These are phyloP conservation scores for Xylaria multiplex DNA, from an alignment of 2,329 filamentous ascomycete species.

Conservation along the genomic window DNA sequence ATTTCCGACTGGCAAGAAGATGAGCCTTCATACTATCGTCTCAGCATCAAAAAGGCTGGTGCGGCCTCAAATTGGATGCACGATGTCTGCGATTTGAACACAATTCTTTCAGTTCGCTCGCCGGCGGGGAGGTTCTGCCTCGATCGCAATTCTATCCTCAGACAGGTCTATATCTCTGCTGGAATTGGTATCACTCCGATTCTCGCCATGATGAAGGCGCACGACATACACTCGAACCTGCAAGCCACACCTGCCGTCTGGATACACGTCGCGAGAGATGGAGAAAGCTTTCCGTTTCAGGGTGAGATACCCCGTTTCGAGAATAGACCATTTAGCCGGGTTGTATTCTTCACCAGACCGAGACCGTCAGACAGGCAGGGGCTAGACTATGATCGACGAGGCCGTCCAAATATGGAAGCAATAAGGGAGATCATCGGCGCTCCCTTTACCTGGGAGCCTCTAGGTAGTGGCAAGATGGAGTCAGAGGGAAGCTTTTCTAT, in stretches of 20 bases:
- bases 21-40: constrained; percentile 39
- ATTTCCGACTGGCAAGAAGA: constrained; percentile 41
- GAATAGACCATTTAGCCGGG: constrained; percentile 26
- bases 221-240: constrained; percentile 39
- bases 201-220: constrained; percentile 43
- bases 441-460: constrained; percentile 36
- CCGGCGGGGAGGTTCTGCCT: constrained; percentile 42
- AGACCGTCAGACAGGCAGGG: constrained; percentile 29
- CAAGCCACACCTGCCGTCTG: constrained; percentile 35
- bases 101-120: constrained; percentile 36
- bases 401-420: constrained; percentile 34
- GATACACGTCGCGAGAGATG: constrained; percentile 39
- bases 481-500: constrained; percentile 35
- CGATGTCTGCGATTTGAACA: constrained; percentile 32
- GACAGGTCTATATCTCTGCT: constrained; percentile 42
- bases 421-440: constrained; percentile 32
- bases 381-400: constrained; percentile 34
- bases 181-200: constrained; percentile 44
- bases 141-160: constrained; percentile 34
- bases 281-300: constrained; percentile 30
- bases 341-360: constrained; percentile 41
- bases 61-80: constrained; percentile 43
- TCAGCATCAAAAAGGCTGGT: constrained; percentile 40
- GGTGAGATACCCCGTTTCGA: constrained; percentile 33
- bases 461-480: constrained; percentile 30